Evolutionary conservation across 305 asterid species (phyloP).

Genomic region (Fraxinus greggii): DNA sequence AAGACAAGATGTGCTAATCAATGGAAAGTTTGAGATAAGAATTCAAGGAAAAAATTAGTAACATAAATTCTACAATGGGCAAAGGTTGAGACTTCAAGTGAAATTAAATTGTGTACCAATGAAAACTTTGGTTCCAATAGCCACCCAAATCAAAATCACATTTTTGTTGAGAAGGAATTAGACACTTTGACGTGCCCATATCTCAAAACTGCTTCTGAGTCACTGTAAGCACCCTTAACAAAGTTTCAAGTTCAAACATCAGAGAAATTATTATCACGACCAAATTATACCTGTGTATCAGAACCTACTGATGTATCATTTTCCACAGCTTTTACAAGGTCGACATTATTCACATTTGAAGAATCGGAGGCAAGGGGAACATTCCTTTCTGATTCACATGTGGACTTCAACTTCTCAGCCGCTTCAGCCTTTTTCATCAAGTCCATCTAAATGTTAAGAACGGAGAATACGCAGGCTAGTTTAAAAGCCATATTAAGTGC

Average conservation of each 20-base stretch:
- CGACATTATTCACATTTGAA: constrained; percentile 33
- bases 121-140: not conserved
- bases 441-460: constrained; percentile 16
- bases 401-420: constrained; percentile 53
- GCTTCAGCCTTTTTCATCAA: constrained; percentile 53
- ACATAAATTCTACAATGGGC: not conserved
- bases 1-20: not conserved
- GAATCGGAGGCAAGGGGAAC: constrained; percentile 43
- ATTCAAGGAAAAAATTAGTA: not conserved
- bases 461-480: constrained; percentile 2
- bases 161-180: not conserved
- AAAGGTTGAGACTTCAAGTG: not conserved
- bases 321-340: constrained; percentile 29
- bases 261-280: constrained; percentile 11
- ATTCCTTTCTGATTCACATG: constrained; percentile 39
- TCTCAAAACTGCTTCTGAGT: not conserved
- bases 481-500: not conserved
- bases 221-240: not conserved
- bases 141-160: not conserved
- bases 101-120: not conserved
- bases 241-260: constrained; percentile 12
- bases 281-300: constrained; percentile 42
- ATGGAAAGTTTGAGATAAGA: not conserved
- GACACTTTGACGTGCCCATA: not conserved
- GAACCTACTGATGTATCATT: constrained; percentile 30